phyloP scores from a whole-genome alignment of 441 rosid genomes.

The Metrosideros polymorpha region DNA sequence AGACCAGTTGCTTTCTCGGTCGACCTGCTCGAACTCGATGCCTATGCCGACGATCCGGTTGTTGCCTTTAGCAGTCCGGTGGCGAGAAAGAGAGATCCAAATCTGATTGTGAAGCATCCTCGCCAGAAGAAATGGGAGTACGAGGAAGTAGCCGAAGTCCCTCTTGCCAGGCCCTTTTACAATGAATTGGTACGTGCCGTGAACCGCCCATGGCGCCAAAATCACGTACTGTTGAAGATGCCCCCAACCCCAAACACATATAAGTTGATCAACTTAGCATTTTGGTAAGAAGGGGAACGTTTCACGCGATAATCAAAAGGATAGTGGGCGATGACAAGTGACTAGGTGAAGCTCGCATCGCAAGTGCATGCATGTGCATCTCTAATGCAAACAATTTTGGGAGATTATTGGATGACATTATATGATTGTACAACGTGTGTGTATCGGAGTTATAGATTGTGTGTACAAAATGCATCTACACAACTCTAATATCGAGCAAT shows the following conservation, averaged over 20 bases:
- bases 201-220: conserved; percentile 45
- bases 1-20: conserved; percentile 43
- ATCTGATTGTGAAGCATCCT: conserved; percentile 57
- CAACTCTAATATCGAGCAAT: neutral
- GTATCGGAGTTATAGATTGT: no score
- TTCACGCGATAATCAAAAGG: no score
- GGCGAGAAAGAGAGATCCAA: conserved; percentile 57
- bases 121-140: conserved; percentile 33
- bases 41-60: conserved; percentile 40
- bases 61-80: conserved; percentile 39
- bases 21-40: conserved; percentile 49
- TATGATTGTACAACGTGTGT: no score
- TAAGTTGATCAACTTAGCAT: no score
- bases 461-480: neutral
- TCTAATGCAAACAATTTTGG: neutral
- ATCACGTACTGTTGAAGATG: conserved; percentile 24
- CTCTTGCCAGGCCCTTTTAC: conserved; percentile 15
- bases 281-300: no score
- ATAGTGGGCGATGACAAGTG: neutral
- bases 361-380: neutral
- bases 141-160: conserved; percentile 20
- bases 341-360: neutral
- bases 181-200: conserved; percentile 27
- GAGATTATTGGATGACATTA: neutral
- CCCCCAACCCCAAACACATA: neutral